These are phyloP conservation scores for Cucurbita maxima DNA, from an alignment of 306 rosid genomes.

Conservation along the genomic window DNA sequence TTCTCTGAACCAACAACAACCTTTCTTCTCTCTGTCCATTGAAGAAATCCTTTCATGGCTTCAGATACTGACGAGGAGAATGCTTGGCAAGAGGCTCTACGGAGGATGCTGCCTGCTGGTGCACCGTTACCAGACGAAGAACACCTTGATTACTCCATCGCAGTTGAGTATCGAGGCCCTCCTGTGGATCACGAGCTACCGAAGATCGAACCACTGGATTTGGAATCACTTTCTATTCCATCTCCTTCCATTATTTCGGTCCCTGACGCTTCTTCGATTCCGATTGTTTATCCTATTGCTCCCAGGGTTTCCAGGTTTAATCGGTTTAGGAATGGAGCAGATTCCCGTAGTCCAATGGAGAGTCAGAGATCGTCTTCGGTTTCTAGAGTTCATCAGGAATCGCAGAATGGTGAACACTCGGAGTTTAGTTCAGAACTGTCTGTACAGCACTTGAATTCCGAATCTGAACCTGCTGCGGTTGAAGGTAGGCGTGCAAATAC, in stretches of 20 bases:
- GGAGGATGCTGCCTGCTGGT: constrained; percentile 71
- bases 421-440: constrained; percentile 26
- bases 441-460: constrained; percentile 9
- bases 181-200: constrained; percentile 59
- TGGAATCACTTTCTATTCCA: constrained; percentile 20
- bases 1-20: not conserved
- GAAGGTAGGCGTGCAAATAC: constrained; percentile 29
- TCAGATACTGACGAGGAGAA: constrained; percentile 35
- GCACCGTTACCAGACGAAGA: constrained; percentile 77
- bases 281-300: constrained; percentile 40
- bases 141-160: constrained; percentile 75
- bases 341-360: constrained; percentile 25
- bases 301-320: constrained; percentile 27
- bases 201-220: constrained; percentile 47
- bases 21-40: not conserved
- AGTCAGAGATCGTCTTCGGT: constrained; percentile 44
- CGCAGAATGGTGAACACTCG: constrained; percentile 20
- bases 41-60: constrained; percentile 30
- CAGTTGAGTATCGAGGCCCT: constrained; percentile 63
- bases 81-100: constrained; percentile 41
- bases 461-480: not conserved
- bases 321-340: constrained; percentile 31
- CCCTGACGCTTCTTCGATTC: constrained; percentile 32
- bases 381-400: constrained; percentile 25
- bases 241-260: constrained; percentile 24